phyloP scores from a whole-genome alignment of 208 protist species.

The Naegleria fowleri region DNA sequence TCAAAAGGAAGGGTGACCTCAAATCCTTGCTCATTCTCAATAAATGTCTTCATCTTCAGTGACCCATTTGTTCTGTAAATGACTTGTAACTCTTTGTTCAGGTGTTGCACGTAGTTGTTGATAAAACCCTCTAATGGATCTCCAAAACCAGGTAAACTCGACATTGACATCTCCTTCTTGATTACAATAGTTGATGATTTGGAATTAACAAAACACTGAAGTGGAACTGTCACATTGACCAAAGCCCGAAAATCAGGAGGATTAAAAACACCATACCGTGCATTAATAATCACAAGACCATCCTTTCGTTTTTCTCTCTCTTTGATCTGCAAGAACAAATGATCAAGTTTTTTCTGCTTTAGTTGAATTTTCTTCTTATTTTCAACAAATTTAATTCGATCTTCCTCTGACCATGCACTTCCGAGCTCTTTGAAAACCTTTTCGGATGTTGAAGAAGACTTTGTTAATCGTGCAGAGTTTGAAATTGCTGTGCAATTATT shows the following conservation, averaged over 20 bases:
- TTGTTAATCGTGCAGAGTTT: not conserved
- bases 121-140: not conserved
- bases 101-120: not conserved
- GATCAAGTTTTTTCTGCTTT: not conserved
- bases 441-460: not conserved
- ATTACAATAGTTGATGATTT: not conserved
- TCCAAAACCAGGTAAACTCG: not conserved
- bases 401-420: not conserved
- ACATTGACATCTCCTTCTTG: not conserved
- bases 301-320: not conserved
- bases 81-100: not conserved
- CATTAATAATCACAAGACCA: not conserved
- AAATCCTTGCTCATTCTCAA: not conserved
- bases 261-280: not conserved
- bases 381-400: not conserved
- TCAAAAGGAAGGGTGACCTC: not conserved
- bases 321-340: not conserved
- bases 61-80: not conserved
- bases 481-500: not conserved
- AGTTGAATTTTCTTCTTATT: not conserved
- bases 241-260: not conserved
- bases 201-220: not conserved
- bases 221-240: not conserved
- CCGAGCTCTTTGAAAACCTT: not conserved
- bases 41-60: not conserved